Base-by-base conservation (phyloP, 768 basidiomycete species). In the Pulveroboletus sp. region DNA sequence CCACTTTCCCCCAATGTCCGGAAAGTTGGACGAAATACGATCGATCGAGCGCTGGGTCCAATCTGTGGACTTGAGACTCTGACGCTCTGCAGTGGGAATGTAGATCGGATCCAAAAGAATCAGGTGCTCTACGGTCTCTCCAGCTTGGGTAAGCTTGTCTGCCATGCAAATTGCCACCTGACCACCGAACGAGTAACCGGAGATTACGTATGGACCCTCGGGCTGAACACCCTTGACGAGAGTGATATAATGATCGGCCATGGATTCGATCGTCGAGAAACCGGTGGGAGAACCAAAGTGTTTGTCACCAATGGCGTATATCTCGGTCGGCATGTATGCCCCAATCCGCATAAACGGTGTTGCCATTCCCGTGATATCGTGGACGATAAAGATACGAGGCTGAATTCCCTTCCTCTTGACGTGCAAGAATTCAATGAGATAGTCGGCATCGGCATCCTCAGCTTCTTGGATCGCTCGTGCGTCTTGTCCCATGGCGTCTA, bases 271-370 rank as follows among this genome's bases (percentile, higher is more conserved):
- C 20, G 60, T 50, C 24, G 59, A 54, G 51, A 66, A 67, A 41
- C 64, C 64, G 0, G 56, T 62, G 24, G 60, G 36, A 11, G 63
- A 67, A 26, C 64, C 64, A 26, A 65, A 65, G 47, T 66, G 60
- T 24, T 59, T 62, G 54, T 66, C 64, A 23, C 64, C 65, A 20
- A 66, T 67, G n/a, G 65, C 64, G 27, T 65, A 66, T 58, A 67
- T 62, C 59, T 66, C 64, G 38, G 53, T 64, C 1, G 64, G 62
- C 64, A 65, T 65, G 50, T 56, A 65, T 19, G 64, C 60, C 6
- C 64, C 65, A 22, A 65, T 64, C 12, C 64, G 60, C 64, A 65
- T 65, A 51, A 62, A 67, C 4, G 64, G 64, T 2, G 64, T 65
- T 8, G 60, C 64, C 62, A 65, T 66, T 31, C 64, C 64, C 4